Conservation (phyloP, 495 filamentous ascomycete genomes). For the Geoglossum glabrum region DNA sequence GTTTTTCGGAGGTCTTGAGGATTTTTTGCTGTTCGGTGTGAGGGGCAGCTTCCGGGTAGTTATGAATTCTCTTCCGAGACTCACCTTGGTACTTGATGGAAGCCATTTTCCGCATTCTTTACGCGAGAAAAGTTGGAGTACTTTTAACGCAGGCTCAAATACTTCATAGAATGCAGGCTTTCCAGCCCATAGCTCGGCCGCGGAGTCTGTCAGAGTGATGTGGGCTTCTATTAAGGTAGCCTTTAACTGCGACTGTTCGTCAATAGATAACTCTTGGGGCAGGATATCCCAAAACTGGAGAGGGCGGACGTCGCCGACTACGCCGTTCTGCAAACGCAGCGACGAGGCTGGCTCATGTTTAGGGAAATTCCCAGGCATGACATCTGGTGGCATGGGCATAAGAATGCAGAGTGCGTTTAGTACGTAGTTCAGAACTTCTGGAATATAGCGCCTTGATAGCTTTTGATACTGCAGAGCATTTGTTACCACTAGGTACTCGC, state of each 20-base stretch:
- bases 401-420: conserved; percentile 57
- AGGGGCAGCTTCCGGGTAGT: neutral
- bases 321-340: conserved; percentile 24
- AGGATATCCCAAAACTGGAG: conserved; percentile 36
- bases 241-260: conserved; percentile 28
- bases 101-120: conserved; percentile 31
- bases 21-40: neutral
- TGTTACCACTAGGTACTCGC: neutral
- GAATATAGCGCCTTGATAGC: conserved; percentile 65
- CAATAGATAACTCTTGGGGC: conserved; percentile 10
- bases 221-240: conserved; percentile 36
- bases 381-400: conserved; percentile 27
- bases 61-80: neutral
- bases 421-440: conserved; percentile 66
- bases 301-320: conserved; percentile 15
- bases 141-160: conserved; percentile 35
- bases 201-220: conserved; percentile 32
- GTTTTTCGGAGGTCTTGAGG: neutral
- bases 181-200: conserved; percentile 40
- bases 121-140: conserved; percentile 32
- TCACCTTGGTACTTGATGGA: conserved; percentile 13
- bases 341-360: conserved; percentile 33
- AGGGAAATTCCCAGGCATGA: conserved; percentile 35
- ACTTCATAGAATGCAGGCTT: conserved; percentile 56
- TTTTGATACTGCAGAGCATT: conserved; percentile 48